Base-by-base conservation (phyloP, 2,329 filamentous ascomycete genomes). In the Didymella pinodella region DNA sequence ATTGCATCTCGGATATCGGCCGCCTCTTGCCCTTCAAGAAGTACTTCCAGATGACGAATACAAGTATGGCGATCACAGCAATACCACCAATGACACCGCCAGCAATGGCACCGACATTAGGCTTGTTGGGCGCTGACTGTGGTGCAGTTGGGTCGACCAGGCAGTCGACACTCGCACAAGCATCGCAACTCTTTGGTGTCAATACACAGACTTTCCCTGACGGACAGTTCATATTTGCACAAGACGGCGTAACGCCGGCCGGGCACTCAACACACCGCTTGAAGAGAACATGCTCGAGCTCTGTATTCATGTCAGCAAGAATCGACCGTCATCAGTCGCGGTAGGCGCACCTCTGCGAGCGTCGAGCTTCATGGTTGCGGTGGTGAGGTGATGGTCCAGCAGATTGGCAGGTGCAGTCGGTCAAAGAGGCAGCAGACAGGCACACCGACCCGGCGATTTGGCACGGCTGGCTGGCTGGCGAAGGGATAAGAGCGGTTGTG, bases 41-140 rank as follows among this genome's bases (percentile, higher is more conserved):
- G 80, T 92, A 96, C 76, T 89, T 89, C 90, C 92, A 98, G 32
- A 97, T 84, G 40, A 96, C 78, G 69, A 93, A 96, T 2, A 89
- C 89, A 52, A 91, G 75, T 36, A 92, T 78, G n/a, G 85, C 89
- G 51, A 98, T 84, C 45, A 88, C 83, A n/a, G 84, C 84, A 14
- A 98, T 77, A 65, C 93, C 95, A 64, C 93, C 95, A 43, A 98
- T 81, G 10, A 97, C 93, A 65, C 94, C 94, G 65, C 95, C 95
- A 2, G 90, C 94, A 65, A 99, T 97, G 32, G 92, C 91, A 41
- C 93, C 93, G 1, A 89, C 79, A 56, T 91, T 93, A 7, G 90
- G 85, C 7, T 73, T 75, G 53, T 58, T 68, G n/a, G 74, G 65
- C 4, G 49, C 25, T 10, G 61, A 51, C 18, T 47, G 68, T 40